phyloP scores from a whole-genome alignment of 805 yeast genomes.

The Suhomyces sp. region DNA sequence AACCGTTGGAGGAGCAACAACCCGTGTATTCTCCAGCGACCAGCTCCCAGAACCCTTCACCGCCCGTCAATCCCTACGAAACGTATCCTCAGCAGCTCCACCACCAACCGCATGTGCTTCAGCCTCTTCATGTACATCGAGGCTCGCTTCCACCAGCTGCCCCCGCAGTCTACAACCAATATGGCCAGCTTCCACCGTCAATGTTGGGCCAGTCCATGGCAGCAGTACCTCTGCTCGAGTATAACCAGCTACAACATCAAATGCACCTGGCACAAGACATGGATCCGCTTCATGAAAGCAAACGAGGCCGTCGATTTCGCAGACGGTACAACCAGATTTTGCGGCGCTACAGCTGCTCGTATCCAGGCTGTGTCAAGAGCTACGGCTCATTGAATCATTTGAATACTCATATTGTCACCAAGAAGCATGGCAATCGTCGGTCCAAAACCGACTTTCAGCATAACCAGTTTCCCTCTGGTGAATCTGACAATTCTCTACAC shows the following conservation, averaged over 20 bases:
- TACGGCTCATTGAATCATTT: constrained; percentile 43
- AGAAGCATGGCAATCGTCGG: constrained; percentile 43
- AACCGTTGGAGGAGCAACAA: neutral
- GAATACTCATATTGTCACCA: constrained; percentile 45
- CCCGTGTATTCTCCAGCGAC: neutral
- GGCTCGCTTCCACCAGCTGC: neutral
- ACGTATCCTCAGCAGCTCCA: neutral
- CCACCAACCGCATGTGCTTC: neutral
- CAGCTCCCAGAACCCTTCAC: neutral
- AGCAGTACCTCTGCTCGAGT: constrained; percentile 2
- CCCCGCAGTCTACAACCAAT: neutral
- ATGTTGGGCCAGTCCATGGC: neutral
- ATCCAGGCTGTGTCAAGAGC: constrained; percentile 39
- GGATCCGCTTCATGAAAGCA: constrained; percentile 18
- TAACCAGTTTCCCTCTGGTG: constrained; percentile 9
- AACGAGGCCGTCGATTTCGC: constrained; percentile 33
- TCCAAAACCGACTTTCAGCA: constrained; percentile 39
- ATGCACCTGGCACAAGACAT: constrained; percentile 10
- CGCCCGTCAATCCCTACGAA: neutral
- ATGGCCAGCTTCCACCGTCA: neutral
- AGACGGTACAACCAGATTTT: constrained; percentile 37
- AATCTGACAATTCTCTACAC: constrained; percentile 1
- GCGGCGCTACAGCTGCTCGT: constrained; percentile 31
- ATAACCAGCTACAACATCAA: constrained; percentile 2
- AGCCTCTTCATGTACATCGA: neutral